Percentiles rank a stretch among this genome's conserved stretches.
phyloP scores from a whole-genome alignment of 139 green algal genomes.

The Tetradesmus lagerheimii region DNA sequence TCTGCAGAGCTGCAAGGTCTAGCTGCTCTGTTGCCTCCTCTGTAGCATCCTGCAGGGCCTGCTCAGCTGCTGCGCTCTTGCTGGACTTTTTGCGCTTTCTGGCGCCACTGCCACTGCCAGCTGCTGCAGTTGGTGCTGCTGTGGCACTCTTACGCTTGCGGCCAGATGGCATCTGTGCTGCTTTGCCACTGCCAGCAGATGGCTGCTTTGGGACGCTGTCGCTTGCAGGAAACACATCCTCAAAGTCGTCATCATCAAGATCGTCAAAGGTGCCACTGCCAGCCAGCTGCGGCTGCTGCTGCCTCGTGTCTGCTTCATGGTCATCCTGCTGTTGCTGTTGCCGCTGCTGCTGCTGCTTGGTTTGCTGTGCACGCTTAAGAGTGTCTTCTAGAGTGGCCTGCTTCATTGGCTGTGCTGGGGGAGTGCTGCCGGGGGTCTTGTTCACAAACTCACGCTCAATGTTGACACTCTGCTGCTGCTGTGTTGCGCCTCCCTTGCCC shows the following conservation, averaged over 20 bases:
- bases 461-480: not conserved
- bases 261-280: not conserved
- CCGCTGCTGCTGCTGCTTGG: conserved; percentile 3
- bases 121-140: not conserved
- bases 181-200: not conserved
- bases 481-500: not conserved
- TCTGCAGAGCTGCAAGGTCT: not conserved
- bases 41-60: conserved; percentile 10
- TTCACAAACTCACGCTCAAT: not conserved
- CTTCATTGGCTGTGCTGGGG: not conserved
- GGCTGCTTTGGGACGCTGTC: not conserved
- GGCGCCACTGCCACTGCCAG: not conserved
- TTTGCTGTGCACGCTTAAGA: not conserved
- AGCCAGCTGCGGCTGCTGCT: not conserved
- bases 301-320: not conserved
- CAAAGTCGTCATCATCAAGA: not conserved
- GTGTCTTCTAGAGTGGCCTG: conserved; percentile 8
- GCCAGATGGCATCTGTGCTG: not conserved
- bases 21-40: conserved; percentile 17
- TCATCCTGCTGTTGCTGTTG: not conserved
- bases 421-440: not conserved
- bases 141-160: not conserved
- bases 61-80: not conserved
- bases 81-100: not conserved
- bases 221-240: not conserved